Conservation (phyloP, 2,329 filamentous ascomycete species). For the Fusarium gaditjirri region DNA sequence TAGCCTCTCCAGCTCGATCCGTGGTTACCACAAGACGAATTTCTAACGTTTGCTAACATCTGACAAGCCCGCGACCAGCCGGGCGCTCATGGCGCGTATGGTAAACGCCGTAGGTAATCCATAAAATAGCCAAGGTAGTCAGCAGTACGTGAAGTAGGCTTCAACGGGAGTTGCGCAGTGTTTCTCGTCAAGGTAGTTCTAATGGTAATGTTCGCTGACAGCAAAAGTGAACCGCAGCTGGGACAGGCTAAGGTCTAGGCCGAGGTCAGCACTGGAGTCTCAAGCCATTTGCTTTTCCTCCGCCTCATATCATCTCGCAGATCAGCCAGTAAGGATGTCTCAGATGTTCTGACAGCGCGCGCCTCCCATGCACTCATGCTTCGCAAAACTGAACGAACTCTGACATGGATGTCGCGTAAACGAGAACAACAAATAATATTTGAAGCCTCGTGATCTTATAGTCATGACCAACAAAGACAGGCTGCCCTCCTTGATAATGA, state of each 20-base stretch:
- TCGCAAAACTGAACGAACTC: constrained; percentile 7
- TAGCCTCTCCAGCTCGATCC: not conserved
- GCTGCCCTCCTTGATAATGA: not conserved
- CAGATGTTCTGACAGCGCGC: constrained; percentile 26
- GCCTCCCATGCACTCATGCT: not conserved
- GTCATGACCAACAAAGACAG: not conserved
- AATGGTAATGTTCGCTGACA: constrained; percentile 1
- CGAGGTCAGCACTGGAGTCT: not conserved
- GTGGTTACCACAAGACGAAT: constrained; percentile 5
- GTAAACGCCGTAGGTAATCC: constrained; percentile 9
- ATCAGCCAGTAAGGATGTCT: constrained; percentile 35
- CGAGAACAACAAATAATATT: not conserved
- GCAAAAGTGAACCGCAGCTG: constrained; percentile 24
- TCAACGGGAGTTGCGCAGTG: constrained; percentile 17
- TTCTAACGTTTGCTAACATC: constrained; percentile 1
- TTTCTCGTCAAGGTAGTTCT: not conserved
- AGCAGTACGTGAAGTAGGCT: not conserved
- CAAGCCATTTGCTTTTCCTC: not conserved
- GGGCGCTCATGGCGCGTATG: constrained; percentile 22
- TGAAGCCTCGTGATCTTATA: not conserved
- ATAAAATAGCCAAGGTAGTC: not conserved
- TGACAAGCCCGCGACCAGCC: constrained; percentile 4
- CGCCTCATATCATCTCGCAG: constrained; percentile 21
- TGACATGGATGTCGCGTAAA: constrained; percentile 6
- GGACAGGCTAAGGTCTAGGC: constrained; percentile 5